Base-by-base conservation (phyloP, 2,329 filamentous ascomycete genomes). In the Monosporascus cannonballus region DNA sequence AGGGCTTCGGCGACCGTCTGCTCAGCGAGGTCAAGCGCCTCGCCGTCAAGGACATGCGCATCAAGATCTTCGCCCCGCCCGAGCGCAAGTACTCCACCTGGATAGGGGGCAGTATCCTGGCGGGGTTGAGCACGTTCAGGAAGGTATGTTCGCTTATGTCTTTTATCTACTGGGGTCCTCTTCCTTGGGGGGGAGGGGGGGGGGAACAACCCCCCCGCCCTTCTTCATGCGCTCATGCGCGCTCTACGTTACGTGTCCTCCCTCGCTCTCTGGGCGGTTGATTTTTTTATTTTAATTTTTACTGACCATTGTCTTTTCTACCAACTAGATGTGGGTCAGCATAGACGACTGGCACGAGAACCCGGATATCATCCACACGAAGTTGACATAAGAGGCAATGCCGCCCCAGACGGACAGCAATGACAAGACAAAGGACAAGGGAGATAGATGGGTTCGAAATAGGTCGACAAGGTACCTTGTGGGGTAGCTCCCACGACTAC, bases 311-410 rank as follows among this genome's bases (percentile, higher is more conserved):
- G 49, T 18, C 37, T 44, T 24, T 42, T 1, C 7, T 11, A 8
- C 18, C 37, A 4, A 7, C 53, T 69, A 96, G 93, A 99, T 99
- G 94, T 97, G 94, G 91, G 94, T 99, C 67, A 96, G 91, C 73
- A 93, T 96, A 69, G 94, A 97, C 68, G 94, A 99, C 77, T 99
- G 94, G 94, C 94, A 99, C 71, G 94, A 99, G 80, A 96, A 99
- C 69, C 94, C 94, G 18, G 93, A 99, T 68, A 94, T 99, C 65
- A 97, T 99, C 68, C 93, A 97, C 74, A 94, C 90, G 67, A 97
- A 96, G 74, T 96, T 97, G 72, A 92, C 90, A 65, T 96, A 79
- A 73, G 24, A 66, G 22, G 36, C 38, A 27, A 20, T 27, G 18
- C 48, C 36, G 18, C 47, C 14, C 6, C 22, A 7, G 14, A 1